Evolutionary conservation across 2,329 filamentous ascomycete genomes (phyloP).

Genomic region (Trichoderma endophyticum): DNA sequence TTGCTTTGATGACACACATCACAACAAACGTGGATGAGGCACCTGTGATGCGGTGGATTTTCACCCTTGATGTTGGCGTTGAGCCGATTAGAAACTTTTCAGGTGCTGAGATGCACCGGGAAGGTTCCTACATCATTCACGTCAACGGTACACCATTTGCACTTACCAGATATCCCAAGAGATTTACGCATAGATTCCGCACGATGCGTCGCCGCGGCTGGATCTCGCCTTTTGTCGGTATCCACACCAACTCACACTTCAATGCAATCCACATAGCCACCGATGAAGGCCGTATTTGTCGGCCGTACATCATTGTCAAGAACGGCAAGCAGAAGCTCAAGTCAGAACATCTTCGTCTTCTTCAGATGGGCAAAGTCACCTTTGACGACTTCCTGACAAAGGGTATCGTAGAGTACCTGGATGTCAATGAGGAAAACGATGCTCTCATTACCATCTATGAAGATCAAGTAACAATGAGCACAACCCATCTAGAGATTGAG

Average conservation of each 20-base stretch:
- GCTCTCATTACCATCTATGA: slow-evolving; percentile 90
- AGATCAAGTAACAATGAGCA: slow-evolving; percentile 73
- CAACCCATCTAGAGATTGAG: slow-evolving; percentile 95
- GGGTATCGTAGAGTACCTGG: slow-evolving; percentile 92
- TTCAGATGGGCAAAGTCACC: slow-evolving; percentile 78
- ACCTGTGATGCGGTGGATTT: slow-evolving; percentile 82
- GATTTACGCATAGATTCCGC: slow-evolving; percentile 81
- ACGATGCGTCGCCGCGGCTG: slow-evolving; percentile 83
- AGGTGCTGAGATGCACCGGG: slow-evolving; percentile 81
- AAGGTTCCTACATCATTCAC: slow-evolving; percentile 84
- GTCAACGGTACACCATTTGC: slow-evolving; percentile 95
- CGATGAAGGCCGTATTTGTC: slow-evolving; percentile 93
- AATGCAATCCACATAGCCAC: slow-evolving; percentile 92
- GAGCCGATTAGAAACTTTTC: slow-evolving; percentile 66
- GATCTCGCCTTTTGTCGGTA: slow-evolving; percentile 94
- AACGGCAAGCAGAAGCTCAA: slow-evolving; percentile 80
- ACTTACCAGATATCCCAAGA: slow-evolving; percentile 78
- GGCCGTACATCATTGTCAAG: slow-evolving; percentile 93
- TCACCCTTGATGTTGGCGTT: slow-evolving; percentile 81
- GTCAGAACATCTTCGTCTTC: slow-evolving; percentile 70
- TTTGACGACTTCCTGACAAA: slow-evolving; percentile 93
- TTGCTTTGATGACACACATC: slow-evolving; percentile 98
- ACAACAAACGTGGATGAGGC: slow-evolving; percentile 94
- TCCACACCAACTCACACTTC: slow-evolving; percentile 92
- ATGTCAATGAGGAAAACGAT: slow-evolving; percentile 98